phyloP scores from a whole-genome alignment of 2,329 filamentous ascomycete species.

The Colletotrichum salicis region DNA sequence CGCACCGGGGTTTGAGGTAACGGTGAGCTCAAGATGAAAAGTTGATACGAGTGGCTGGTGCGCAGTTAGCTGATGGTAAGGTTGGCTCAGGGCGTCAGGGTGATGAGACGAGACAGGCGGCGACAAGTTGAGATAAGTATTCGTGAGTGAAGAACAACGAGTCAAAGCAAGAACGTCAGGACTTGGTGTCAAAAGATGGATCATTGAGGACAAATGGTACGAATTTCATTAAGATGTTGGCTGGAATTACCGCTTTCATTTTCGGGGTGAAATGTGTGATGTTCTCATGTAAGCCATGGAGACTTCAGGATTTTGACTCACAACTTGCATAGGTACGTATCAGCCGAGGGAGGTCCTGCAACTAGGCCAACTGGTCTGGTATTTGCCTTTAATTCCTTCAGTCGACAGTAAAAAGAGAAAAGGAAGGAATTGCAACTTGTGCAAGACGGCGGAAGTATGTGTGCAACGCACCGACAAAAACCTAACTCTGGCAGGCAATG shows the following conservation, averaged over 20 bases:
- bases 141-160: background rate
- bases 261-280: background rate
- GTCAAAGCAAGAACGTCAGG: background rate
- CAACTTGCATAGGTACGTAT: background rate
- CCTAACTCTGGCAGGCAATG: too few relatives aligned
- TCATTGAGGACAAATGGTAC: background rate
- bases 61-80: background rate
- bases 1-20: background rate
- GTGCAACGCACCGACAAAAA: too few relatives aligned
- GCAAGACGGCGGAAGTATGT: too few relatives aligned
- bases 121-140: background rate
- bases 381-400: background rate
- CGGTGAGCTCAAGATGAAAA: background rate
- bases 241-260: background rate
- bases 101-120: background rate
- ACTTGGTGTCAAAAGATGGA: background rate
- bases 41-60: background rate
- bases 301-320: background rate
- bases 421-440: background rate
- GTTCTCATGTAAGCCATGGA: background rate
- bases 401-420: background rate
- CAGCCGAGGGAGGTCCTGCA: background rate
- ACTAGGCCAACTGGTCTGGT: background rate
- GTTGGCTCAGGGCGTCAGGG: background rate
- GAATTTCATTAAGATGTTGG: background rate